A percentile compares a stretch with the other conserved stretches of the same genome.
Evolutionary conservation across 805 yeast species (phyloP).

Genomic region (Saccharomycopsis oosterbeekiorum): DNA sequence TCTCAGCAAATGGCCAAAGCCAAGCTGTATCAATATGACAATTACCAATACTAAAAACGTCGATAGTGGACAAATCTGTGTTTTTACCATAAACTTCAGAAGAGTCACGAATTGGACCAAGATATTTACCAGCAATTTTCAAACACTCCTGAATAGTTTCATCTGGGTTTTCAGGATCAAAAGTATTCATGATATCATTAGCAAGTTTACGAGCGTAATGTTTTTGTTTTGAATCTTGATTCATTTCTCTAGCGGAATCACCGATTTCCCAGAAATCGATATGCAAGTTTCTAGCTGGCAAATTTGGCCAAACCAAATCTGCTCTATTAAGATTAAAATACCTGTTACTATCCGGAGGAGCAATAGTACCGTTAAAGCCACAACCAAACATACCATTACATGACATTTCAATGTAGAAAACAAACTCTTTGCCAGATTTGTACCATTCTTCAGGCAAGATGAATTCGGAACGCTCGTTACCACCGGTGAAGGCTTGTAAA

Average conservation of each 20-base stretch:
- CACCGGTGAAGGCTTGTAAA: slow-evolving; percentile 78
- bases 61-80: slow-evolving; percentile 30
- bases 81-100: slow-evolving; percentile 46
- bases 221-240: slow-evolving; percentile 69
- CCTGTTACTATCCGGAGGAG: slow-evolving; percentile 64
- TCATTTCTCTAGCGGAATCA: slow-evolving; percentile 85
- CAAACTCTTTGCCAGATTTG: slow-evolving; percentile 40
- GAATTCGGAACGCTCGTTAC: slow-evolving; percentile 71
- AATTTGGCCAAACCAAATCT: slow-evolving; percentile 72
- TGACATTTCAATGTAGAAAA: slow-evolving; percentile 77
- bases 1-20: slow-evolving; percentile 99
- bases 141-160: slow-evolving; percentile 53
- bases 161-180: slow-evolving; percentile 59
- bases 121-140: slow-evolving; percentile 46
- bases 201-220: slow-evolving; percentile 73
- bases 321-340: slow-evolving; percentile 59
- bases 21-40: slow-evolving; percentile 98
- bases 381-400: slow-evolving; percentile 94
- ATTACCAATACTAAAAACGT: slow-evolving; percentile 82
- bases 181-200: slow-evolving; percentile 72
- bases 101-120: slow-evolving; percentile 60
- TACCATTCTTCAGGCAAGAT: slow-evolving; percentile 50
- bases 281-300: slow-evolving; percentile 66
- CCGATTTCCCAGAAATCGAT: slow-evolving; percentile 82
- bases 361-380: slow-evolving; percentile 48